Evolutionary conservation across 2,329 filamentous ascomycete species (phyloP), one percentile per base, ranked within the genome.

Genomic region (Blastomyces gilchristii): DNA sequence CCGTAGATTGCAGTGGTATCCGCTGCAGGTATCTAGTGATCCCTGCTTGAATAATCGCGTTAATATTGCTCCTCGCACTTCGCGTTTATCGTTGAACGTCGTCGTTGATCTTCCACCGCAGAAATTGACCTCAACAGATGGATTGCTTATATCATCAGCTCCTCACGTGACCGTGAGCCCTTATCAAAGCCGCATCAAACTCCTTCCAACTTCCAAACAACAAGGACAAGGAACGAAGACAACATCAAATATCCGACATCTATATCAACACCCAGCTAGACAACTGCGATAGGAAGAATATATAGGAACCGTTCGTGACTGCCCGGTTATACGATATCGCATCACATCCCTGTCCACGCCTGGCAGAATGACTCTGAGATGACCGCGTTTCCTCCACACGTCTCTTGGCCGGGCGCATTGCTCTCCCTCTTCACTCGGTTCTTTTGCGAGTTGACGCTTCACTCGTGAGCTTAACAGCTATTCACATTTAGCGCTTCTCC

Each of bases 391-490:
- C n/a, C 53, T 28, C 25, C 25, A 47, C 25, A 47, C 43, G 25
- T 47, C 57, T 47, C 57, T 49, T 59, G 57, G 71, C 71, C 67
- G 74, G 76, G 73, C 73, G 73, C 69, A 70, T 67, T 68, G 75
- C 74, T 76, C 73, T 69, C 67, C 70, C 66, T 67, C 62, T 67
- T 67, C 62, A 65, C 16, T 16, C 39, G 16, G 53, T 39, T 16
- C 18, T 43, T 18, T 22, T 2, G 39, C 50, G 39, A 62, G n/a
- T 28, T 37, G 45, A 58, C 12, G 11, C 34, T 66, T 66, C 68
- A 70, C 72, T 69, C 72, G 73, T 72, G 68, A 68, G 68, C 68
- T 66, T 67, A 43, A 52, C 53, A 61, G 12, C 52, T 28, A n/a
- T 63, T 66, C 62, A 45, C 39, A 18, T 62, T 25, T 28, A 57